Base-by-base conservation (phyloP, 2,329 filamentous ascomycete species). In the Alternaria gansuensis region DNA sequence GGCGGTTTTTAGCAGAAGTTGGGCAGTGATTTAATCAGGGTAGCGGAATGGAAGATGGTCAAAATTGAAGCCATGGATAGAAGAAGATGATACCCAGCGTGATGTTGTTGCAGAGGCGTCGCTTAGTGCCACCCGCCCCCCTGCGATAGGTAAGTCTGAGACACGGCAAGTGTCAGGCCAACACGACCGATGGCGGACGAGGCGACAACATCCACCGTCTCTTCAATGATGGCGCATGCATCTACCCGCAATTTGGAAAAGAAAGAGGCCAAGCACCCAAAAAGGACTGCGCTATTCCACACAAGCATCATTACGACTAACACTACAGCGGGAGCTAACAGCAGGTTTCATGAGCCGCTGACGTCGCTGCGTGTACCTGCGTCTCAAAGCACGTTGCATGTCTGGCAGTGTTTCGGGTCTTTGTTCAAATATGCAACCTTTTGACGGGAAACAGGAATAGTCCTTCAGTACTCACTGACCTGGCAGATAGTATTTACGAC, bases 321-420 rank as follows among this genome's bases (percentile, higher is more conserved):
- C 39, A 40, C 41, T 23, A 45, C 49, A 51, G 57, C 59, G 59
- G 57, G 37, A 50, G 53, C 48, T 59, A 62, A 68, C 51, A 40
- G 23, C 40, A 53, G 54, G 60, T 58, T 61, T 60, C 51, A 43
- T 29, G 56, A 63, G 63, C 63, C 70, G 65, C 68, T 73, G 70
- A 73, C 69, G 70, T 73, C 59, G 64, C 43, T 58, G 62, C 39
- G 53, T 63, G 64, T 65, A 60, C 61, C 62, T 69, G 67, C 66
- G 57, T 63, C 60, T 59, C 48, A 56, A 26, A 48, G 33, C 49
- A 37, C 57, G 59, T 62, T 51, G 59, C 59, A 64, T 28, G 17
- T 55, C 17, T 45, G 50, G 41, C 46, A 45, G 49, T 59, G 64
- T 65, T 63, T 67, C 37, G 62, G 34, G 43, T 41, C 28, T 31